phyloP scores from a whole-genome alignment of 1,284 basidiomycete species.

The Acaromyces ingoldii region DNA sequence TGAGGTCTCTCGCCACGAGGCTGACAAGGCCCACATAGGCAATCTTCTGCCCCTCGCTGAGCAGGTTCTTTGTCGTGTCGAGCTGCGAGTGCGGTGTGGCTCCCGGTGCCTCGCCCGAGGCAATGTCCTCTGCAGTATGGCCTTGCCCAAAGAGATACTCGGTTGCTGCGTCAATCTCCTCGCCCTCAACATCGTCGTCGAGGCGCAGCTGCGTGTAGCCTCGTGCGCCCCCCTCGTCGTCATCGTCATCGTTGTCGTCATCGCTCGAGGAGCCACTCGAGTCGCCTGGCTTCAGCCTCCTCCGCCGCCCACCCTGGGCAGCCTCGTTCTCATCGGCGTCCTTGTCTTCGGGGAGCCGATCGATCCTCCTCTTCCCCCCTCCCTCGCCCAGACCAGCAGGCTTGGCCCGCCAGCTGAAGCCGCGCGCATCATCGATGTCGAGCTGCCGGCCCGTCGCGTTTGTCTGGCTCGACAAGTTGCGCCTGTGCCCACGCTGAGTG shows the following conservation, averaged over 20 bases:
- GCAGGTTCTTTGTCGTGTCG: constrained; percentile 47
- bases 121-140: background rate
- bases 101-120: constrained; percentile 4
- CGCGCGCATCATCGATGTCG: constrained; percentile 46
- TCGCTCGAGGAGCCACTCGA: background rate
- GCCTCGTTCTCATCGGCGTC: constrained; percentile 12
- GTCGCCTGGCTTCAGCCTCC: constrained; percentile 37
- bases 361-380: background rate
- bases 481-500: background rate
- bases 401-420: constrained; percentile 47
- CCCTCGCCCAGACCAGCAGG: constrained; percentile 17
- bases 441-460: constrained; percentile 45
- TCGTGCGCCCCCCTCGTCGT: constrained; percentile 22
- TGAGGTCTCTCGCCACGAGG: constrained; percentile 38
- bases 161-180: constrained; percentile 44
- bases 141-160: constrained; percentile 41
- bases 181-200: constrained; percentile 48
- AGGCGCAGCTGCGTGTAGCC: constrained; percentile 49
- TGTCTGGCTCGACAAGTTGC: background rate
- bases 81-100: constrained; percentile 49
- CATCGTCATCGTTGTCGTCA: constrained; percentile 10
- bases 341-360: no score
- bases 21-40: constrained; percentile 50
- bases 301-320: constrained; percentile 17
- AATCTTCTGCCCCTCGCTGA: constrained; percentile 48